Percentiles rank a stretch among this genome's conserved stretches.
Conservation (phyloP, 2,329 filamentous ascomycete genomes). For the Trichophyton rubrum region DNA sequence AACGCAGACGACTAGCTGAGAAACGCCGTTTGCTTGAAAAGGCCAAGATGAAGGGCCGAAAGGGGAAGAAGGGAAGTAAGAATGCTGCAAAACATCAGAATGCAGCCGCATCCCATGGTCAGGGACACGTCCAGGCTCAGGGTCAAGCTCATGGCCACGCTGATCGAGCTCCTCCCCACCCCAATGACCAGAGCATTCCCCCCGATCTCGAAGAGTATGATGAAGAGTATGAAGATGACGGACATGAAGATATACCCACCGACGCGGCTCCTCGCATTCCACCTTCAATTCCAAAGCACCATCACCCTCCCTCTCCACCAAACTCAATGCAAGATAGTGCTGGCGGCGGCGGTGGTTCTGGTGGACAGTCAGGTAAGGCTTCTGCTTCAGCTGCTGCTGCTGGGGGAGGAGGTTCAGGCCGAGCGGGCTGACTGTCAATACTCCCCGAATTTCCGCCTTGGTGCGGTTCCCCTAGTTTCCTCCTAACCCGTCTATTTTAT, state of each 20-base stretch:
- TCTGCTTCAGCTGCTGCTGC: conserved; percentile 17
- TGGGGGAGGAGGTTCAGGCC: conserved; percentile 19
- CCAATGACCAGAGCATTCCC: neutral
- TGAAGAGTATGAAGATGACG: conserved; percentile 41
- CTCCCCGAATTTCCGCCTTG: conserved; percentile 2
- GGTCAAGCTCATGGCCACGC: neutral
- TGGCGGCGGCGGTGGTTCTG: neutral
- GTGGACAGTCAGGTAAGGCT: conserved; percentile 15
- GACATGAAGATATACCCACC: conserved; percentile 35
- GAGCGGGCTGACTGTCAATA: conserved; percentile 11
- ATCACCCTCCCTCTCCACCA: neutral
- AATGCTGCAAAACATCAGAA: conserved; percentile 38
- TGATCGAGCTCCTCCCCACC: neutral
- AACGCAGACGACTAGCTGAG: conserved; percentile 74
- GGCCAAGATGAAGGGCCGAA: conserved; percentile 83
- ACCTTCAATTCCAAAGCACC: conserved; percentile 44
- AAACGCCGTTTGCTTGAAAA: conserved; percentile 76
- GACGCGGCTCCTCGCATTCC: conserved; percentile 25
- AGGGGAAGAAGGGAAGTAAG: conserved; percentile 73
- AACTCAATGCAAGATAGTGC: neutral
- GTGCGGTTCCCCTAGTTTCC: neutral
- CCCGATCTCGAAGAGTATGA: conserved; percentile 20
- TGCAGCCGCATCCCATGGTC: neutral
- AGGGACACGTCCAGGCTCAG: neutral
- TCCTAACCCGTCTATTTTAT: neutral